Conservation (phyloP, 805 yeast species). For the Saccharomyces kudriavzevii region DNA sequence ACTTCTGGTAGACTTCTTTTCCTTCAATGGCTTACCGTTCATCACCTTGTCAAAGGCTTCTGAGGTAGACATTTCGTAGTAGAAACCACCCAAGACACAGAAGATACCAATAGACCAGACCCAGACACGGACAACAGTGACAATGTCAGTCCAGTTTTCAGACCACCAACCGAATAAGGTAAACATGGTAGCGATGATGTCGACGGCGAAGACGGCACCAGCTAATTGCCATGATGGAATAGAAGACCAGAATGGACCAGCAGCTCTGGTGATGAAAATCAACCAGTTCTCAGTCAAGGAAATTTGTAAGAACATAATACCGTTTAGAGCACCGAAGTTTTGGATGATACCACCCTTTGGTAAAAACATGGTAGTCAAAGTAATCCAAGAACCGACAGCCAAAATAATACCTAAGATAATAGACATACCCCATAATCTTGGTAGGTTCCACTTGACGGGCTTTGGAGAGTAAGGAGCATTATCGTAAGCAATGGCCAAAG, state of each 20-base stretch:
- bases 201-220: constrained; percentile 88
- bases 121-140: constrained; percentile 90
- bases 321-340: constrained; percentile 90
- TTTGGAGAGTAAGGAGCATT: constrained; percentile 89
- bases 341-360: constrained; percentile 90
- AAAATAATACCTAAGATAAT: constrained; percentile 74
- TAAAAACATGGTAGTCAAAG: constrained; percentile 88
- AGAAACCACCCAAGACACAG: constrained; percentile 94
- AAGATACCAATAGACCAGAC: constrained; percentile 93
- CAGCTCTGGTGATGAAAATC: constrained; percentile 92
- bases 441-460: constrained; percentile 95
- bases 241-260: constrained; percentile 98
- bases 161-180: constrained; percentile 96
- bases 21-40: constrained; percentile 69
- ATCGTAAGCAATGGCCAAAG: constrained; percentile 94
- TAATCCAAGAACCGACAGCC: constrained; percentile 91
- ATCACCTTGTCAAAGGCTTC: constrained; percentile 72
- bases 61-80: constrained; percentile 83
- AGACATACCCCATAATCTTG: constrained; percentile 97
- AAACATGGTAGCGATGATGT: constrained; percentile 86
- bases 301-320: constrained; percentile 88
- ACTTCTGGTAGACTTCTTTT: constrained; percentile 51
- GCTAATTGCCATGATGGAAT: constrained; percentile 93
- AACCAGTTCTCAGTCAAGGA: constrained; percentile 96
- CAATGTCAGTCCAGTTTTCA: constrained; percentile 94